Evolutionary conservation across 2,329 filamentous ascomycete species (phyloP).

Genomic region (Pseudopyrenochaeta lycopersici): DNA sequence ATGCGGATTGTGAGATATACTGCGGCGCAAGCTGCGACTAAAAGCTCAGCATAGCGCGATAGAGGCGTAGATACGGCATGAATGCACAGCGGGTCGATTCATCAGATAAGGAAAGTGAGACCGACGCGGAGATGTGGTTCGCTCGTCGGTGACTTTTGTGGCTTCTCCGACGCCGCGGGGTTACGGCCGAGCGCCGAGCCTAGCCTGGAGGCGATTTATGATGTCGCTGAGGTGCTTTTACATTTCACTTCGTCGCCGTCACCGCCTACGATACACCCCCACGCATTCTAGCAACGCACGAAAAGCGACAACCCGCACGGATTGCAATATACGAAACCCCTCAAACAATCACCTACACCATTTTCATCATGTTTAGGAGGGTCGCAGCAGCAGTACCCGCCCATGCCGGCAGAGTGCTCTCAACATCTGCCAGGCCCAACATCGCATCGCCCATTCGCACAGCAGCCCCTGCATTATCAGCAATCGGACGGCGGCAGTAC

Average conservation of each 20-base stretch:
- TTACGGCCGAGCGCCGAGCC: slow-evolving; percentile 17
- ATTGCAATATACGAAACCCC: slow-evolving; percentile 7
- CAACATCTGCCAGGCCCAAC: slow-evolving; percentile 59
- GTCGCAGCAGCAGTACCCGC: slow-evolving; percentile 63
- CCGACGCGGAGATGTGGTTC: slow-evolving; percentile 19
- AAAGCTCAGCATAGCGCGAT: not conserved
- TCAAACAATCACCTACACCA: slow-evolving; percentile 21
- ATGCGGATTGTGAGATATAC: slow-evolving; percentile 4
- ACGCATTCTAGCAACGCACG: slow-evolving; percentile 20
- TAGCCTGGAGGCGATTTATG: slow-evolving; percentile 27
- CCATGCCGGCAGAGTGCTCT: slow-evolving; percentile 60
- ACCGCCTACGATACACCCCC: slow-evolving; percentile 33
- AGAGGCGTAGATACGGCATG: not conserved
- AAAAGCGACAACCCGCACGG: slow-evolving; percentile 18
- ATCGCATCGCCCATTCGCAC: slow-evolving; percentile 57
- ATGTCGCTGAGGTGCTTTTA: slow-evolving; percentile 34
- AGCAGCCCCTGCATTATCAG: slow-evolving; percentile 53
- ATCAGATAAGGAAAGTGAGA: slow-evolving; percentile 28
- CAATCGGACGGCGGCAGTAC: slow-evolving; percentile 60
- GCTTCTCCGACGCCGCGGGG: slow-evolving; percentile 38
- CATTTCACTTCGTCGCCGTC: slow-evolving; percentile 31
- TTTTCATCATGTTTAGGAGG: slow-evolving; percentile 65
- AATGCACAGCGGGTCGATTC: slow-evolving; percentile 7
- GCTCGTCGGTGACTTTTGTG: slow-evolving; percentile 9
- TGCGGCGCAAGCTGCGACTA: slow-evolving; percentile 4